phyloP scores from a whole-genome alignment of 177 flowering plant species.

The Vitis hybrid region DNA sequence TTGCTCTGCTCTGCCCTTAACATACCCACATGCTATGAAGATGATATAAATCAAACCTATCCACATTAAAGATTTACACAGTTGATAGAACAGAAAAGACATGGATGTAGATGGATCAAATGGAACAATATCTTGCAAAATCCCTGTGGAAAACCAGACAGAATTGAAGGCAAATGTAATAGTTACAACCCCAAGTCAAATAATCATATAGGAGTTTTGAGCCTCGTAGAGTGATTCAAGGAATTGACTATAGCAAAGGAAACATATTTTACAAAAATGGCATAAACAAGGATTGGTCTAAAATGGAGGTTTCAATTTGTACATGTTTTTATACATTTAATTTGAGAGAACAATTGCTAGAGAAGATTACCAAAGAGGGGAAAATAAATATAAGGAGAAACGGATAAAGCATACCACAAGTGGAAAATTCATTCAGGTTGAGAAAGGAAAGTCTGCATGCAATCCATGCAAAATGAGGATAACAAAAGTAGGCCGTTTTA shows the following conservation, averaged over 20 bases:
- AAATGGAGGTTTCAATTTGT: slow-evolving; percentile 2
- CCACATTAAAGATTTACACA: too few species aligned
- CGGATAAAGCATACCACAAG: neutral
- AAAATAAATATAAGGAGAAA: neutral
- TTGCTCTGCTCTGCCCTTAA: too few species aligned
- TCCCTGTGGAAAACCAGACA: too few species aligned
- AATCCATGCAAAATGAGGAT: slow-evolving; percentile 10
- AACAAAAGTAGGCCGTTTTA: neutral
- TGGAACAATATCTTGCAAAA: too few species aligned
- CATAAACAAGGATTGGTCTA: slow-evolving; percentile 13
- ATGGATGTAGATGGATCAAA: too few species aligned
- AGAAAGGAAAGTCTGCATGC: slow-evolving; percentile 2
- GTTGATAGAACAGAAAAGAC: too few species aligned
- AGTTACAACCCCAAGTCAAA: too few species aligned
- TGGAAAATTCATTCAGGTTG: slow-evolving; percentile 9
- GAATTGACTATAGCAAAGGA: neutral
- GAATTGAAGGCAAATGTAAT: too few species aligned
- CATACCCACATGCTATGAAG: too few species aligned
- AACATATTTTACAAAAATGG: slow-evolving; percentile 23
- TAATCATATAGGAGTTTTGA: too few species aligned
- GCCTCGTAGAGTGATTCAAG: neutral
- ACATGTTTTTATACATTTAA: slow-evolving; percentile 24
- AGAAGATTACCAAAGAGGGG: slow-evolving; percentile 3
- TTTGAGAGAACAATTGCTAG: slow-evolving; percentile 6
- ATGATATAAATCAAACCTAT: too few species aligned